These are phyloP conservation scores for Kodamaea sp. DNA, from an alignment of 1,139 yeast genomes.

Conservation along the genomic window DNA sequence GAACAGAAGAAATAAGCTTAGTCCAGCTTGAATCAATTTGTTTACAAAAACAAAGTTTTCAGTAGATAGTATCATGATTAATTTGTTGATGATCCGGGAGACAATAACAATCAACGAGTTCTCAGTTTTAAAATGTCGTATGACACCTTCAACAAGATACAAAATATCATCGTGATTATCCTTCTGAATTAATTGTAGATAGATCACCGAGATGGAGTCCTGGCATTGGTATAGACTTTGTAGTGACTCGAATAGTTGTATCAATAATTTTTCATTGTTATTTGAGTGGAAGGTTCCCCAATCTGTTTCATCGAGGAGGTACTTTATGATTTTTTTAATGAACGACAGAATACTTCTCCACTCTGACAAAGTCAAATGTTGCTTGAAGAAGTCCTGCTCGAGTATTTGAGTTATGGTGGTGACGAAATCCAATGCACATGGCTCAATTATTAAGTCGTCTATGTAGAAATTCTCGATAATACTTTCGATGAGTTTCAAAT, in stretches of 20 bases:
- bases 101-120: slow-evolving; percentile 23
- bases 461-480: slow-evolving; percentile 24
- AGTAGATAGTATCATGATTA: slow-evolving; percentile 32
- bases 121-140: slow-evolving; percentile 24
- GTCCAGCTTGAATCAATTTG: slow-evolving; percentile 33
- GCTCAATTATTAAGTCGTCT: slow-evolving; percentile 23
- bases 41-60: slow-evolving; percentile 32
- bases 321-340: slow-evolving; percentile 21
- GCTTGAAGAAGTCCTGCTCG: slow-evolving; percentile 34
- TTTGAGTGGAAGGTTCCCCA: background rate
- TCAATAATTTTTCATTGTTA: slow-evolving; percentile 25
- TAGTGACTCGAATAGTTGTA: slow-evolving; percentile 28
- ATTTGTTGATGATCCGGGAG: slow-evolving; percentile 40
- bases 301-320: slow-evolving; percentile 8
- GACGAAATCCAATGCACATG: slow-evolving; percentile 38
- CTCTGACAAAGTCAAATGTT: slow-evolving; percentile 35
- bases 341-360: slow-evolving; percentile 31
- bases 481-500: slow-evolving; percentile 25
- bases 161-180: slow-evolving; percentile 25
- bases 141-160: slow-evolving; percentile 21
- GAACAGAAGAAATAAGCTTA: slow-evolving; percentile 27
- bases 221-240: slow-evolving; percentile 31
- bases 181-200: slow-evolving; percentile 19
- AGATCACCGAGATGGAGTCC: slow-evolving; percentile 21
- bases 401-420: slow-evolving; percentile 30